Percentiles rank a stretch among this genome's conserved stretches.
Conservation (phyloP, 129 eudicot genomes). For the Scalesia atractyloides region DNA sequence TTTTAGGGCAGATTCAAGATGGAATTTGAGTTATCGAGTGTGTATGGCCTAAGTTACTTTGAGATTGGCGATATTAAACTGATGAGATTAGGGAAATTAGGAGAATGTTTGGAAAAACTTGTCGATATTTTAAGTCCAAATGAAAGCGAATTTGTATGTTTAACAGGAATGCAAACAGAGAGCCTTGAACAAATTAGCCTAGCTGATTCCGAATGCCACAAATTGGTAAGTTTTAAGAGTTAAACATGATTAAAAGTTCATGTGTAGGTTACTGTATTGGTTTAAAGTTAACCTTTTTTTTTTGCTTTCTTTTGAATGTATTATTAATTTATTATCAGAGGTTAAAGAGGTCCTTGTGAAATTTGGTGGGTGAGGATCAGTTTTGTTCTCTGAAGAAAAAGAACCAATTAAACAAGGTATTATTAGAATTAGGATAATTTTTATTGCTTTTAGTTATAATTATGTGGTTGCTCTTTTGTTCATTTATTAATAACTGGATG, state of each 20-base stretch:
- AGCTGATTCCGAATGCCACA: slow-evolving; percentile 73
- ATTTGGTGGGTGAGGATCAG: slow-evolving; percentile 89
- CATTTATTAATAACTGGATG: too few species aligned
- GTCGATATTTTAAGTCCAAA: slow-evolving; percentile 85
- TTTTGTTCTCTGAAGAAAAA: slow-evolving; percentile 69
- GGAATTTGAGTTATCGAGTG: too few species aligned
- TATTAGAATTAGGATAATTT: slow-evolving; percentile 20
- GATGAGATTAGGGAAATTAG: too few species aligned
- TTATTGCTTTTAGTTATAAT: too few species aligned
- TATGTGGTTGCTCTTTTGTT: too few species aligned
- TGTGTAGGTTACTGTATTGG: background rate
- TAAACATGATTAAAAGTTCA: background rate
- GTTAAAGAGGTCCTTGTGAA: slow-evolving; percentile 90
- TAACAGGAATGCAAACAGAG: slow-evolving; percentile 81
- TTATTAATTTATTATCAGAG: slow-evolving; percentile 32
- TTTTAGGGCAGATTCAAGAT: too few species aligned
- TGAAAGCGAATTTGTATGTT: slow-evolving; percentile 85
- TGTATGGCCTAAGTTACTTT: too few species aligned
- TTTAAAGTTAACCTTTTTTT: background rate
- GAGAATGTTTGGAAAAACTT: slow-evolving; percentile 1
- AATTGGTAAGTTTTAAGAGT: slow-evolving; percentile 50
- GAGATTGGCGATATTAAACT: too few species aligned
- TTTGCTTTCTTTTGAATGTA: background rate
- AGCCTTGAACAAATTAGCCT: slow-evolving; percentile 70
- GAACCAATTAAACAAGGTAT: slow-evolving; percentile 74